Evolutionary conservation across 257 asterid species (phyloP).

Genomic region (Jacaranda mimosifolia): DNA sequence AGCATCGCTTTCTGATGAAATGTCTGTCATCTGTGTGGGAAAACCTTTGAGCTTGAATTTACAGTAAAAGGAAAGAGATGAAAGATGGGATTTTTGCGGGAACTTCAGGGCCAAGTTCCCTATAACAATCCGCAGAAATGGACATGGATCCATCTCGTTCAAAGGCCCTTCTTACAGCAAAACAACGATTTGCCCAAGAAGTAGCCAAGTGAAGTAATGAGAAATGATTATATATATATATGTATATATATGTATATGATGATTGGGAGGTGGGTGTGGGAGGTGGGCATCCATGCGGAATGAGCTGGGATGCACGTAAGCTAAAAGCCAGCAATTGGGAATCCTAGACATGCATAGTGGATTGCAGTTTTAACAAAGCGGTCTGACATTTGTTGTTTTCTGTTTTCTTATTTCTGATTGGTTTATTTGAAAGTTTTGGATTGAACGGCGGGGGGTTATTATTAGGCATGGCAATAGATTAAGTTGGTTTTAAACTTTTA

Average conservation of each 20-base stretch:
- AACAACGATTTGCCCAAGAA: neutral
- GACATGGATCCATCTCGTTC: conserved; percentile 89
- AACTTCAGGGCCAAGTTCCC: conserved; percentile 65
- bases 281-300: conserved; percentile 69
- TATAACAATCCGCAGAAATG: conserved; percentile 75
- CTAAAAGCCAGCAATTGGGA: conserved; percentile 55
- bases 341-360: conserved; percentile 48
- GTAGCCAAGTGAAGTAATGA: neutral
- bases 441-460: no score
- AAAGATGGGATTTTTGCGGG: conserved; percentile 31
- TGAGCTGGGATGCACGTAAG: conserved; percentile 95
- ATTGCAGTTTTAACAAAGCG: conserved; percentile 19
- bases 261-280: neutral
- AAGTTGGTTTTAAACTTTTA: no score
- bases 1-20: conserved; percentile 55
- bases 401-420: conserved; percentile 14
- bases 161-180: neutral
- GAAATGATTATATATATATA: conserved; percentile 20
- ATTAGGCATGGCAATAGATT: neutral
- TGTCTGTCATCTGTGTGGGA: conserved; percentile 55
- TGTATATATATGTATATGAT: neutral
- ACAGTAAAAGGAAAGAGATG: conserved; percentile 50
- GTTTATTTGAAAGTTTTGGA: conserved; percentile 24
- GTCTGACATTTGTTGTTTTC: conserved; percentile 33
- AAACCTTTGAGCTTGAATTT: conserved; percentile 75